Base-by-base conservation (phyloP, 2,329 filamentous ascomycete species). In the Setomelanomma holmii region DNA sequence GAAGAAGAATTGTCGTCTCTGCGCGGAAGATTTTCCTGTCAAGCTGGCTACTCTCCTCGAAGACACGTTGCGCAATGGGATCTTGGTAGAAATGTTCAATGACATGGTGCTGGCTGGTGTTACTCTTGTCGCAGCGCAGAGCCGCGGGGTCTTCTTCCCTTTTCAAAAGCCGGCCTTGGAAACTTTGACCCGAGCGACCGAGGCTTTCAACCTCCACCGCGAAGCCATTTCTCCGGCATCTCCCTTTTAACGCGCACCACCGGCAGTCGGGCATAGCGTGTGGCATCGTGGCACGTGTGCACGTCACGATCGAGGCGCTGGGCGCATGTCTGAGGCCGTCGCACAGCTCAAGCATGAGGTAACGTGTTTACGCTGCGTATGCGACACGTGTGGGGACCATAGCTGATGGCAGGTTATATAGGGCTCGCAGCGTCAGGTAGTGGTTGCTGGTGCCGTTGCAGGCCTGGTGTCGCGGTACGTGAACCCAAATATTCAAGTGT, bases 401-500 rank as follows among this genome's bases (percentile, higher is more conserved):
- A 27, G 49, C 59, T 65, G 48, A 67, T 41, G 45, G 49, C 55
- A 24, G 53, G 46, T 30, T 21, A 41, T 35, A 3, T 41, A 88
- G 85, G 88, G 87, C 75, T 86, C 86, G 53, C 84, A 82, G 76
- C 76, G 78, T 61, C 87, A 90, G 72, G 86, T 88, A 55, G 80
- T 88, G 43, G 73, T 84, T 60, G 86, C 88, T 50, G 88, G 88
- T 65, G 87, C 84, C 40, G 79, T 85, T 61, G 91, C 95, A 59
- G 95, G 95, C 52, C 84, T 98, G 61, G 86, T 98, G 59, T 95
- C 95, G 48, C 89, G 93, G 89, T 91, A 82, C 49, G 73, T 49
- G n/a, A n/a, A 11, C 30, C 12, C 7, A 17, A 19, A 36, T 40
- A n/a, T 8, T 41, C 17, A 16, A 21, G 39, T 35, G 16, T 21